Conservation (phyloP, 2,329 filamentous ascomycete genomes). For the Alternaria ethzedia region DNA sequence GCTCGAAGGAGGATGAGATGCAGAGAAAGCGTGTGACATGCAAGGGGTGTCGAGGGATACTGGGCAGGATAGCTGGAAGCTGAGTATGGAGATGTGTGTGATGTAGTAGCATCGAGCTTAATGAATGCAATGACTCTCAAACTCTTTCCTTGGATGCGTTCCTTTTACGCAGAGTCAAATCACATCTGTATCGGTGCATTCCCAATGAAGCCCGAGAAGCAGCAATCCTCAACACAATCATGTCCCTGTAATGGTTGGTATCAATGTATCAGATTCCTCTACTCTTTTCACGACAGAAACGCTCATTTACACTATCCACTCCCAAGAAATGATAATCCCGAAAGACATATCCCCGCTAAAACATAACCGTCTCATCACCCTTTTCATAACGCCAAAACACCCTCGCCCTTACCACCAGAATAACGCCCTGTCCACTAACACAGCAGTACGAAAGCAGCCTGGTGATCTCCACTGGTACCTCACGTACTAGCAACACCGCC, state of each 20-base stretch:
- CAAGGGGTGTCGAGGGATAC: neutral
- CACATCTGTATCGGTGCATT: neutral
- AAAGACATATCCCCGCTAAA: neutral
- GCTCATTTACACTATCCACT: neutral
- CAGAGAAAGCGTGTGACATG: neutral
- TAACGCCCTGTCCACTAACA: neutral
- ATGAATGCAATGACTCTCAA: neutral
- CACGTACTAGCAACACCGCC: constrained; percentile 5
- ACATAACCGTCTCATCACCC: neutral
- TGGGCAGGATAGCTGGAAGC: neutral
- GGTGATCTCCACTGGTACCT: neutral
- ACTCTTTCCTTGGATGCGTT: too few relatives aligned
- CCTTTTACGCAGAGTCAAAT: neutral
- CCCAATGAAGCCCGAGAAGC: neutral
- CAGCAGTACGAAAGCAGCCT: neutral
- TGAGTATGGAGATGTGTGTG: neutral
- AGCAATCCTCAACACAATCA: too few relatives aligned
- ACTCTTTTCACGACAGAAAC: neutral
- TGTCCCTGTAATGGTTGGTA: neutral
- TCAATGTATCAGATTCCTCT: neutral
- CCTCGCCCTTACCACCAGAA: neutral
- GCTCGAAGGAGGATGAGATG: too few relatives aligned
- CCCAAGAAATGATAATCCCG: neutral
- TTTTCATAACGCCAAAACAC: neutral
- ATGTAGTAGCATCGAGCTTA: neutral